These are phyloP conservation scores for Candida buenavistaensis DNA, from an alignment of 1,139 yeast genomes.

Conservation along the genomic window DNA sequence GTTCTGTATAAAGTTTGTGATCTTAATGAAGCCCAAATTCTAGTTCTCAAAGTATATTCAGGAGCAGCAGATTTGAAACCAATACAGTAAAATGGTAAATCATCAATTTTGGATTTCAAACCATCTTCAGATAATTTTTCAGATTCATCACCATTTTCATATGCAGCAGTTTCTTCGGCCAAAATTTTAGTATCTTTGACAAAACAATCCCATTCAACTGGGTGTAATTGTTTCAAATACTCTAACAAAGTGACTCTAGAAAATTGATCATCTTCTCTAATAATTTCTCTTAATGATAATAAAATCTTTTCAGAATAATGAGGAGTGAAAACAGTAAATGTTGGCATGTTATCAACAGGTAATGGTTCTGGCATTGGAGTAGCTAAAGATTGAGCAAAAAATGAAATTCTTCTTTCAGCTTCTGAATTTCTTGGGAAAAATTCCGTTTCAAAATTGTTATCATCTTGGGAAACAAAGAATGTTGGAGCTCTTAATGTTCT, in stretches of 20 bases:
- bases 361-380: conserved; percentile 98
- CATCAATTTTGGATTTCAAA: conserved; percentile 90
- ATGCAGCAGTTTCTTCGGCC: conserved; percentile 96
- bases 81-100: conserved; percentile 96
- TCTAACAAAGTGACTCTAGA: conserved; percentile 95
- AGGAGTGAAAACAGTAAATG: conserved; percentile 96
- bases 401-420: conserved; percentile 98
- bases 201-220: conserved; percentile 99
- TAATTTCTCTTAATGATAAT: conserved; percentile 91
- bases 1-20: conserved; percentile 98
- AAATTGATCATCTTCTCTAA: conserved; percentile 98
- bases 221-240: conserved; percentile 95
- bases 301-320: conserved; percentile 97
- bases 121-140: conserved; percentile 66
- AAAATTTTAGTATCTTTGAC: conserved; percentile 97
- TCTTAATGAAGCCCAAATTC: conserved; percentile 99
- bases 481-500: conserved; percentile 98
- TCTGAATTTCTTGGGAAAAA: conserved; percentile 95
- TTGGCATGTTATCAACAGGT: conserved; percentile 99
- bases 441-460: conserved; percentile 90
- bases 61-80: conserved; percentile 99
- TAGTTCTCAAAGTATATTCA: conserved; percentile 94
- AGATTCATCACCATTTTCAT: conserved; percentile 66
- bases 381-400: conserved; percentile 97
- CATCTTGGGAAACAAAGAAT: conserved; percentile 97